Conservation (phyloP, 768 basidiomycete genomes). For the Mycena alexandri region DNA sequence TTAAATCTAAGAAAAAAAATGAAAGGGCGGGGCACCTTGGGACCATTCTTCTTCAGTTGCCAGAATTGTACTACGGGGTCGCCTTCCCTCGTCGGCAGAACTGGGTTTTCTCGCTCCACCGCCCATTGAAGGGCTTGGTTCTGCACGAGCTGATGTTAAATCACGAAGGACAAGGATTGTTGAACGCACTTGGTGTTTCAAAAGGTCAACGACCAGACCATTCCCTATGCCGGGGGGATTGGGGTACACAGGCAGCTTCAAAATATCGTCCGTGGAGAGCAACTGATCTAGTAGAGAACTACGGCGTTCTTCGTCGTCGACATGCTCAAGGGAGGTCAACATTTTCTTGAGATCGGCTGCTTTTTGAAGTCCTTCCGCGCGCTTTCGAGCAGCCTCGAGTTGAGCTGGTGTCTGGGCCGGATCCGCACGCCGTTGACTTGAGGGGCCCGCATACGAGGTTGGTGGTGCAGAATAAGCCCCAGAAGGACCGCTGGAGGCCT, state of each 20-base stretch:
- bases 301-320: conserved; percentile 82
- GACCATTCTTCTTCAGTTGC: conserved; percentile 71
- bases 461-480: conserved; percentile 30
- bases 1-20: not conserved
- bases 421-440: conserved; percentile 36
- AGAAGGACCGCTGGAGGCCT: conserved; percentile 4
- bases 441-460: conserved; percentile 31
- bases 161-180: not conserved
- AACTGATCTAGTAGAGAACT: conserved; percentile 78
- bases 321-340: conserved; percentile 76
- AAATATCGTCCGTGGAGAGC: conserved; percentile 76
- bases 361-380: conserved; percentile 66
- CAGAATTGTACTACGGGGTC: conserved; percentile 93
- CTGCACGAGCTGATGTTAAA: conserved; percentile 51
- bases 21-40: conserved; percentile 58
- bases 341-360: conserved; percentile 78
- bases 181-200: conserved; percentile 81
- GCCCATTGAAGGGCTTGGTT: conserved; percentile 91
- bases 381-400: conserved; percentile 57
- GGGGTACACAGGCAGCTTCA: conserved; percentile 77
- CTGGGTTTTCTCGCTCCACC: conserved; percentile 82
- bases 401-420: conserved; percentile 49
- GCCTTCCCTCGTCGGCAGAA: conserved; percentile 70
- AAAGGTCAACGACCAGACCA: conserved; percentile 78
- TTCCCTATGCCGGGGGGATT: conserved; percentile 77